phyloP scores from a whole-genome alignment of 2,329 filamentous ascomycete species.

The Biscogniauxia mediterranea region DNA sequence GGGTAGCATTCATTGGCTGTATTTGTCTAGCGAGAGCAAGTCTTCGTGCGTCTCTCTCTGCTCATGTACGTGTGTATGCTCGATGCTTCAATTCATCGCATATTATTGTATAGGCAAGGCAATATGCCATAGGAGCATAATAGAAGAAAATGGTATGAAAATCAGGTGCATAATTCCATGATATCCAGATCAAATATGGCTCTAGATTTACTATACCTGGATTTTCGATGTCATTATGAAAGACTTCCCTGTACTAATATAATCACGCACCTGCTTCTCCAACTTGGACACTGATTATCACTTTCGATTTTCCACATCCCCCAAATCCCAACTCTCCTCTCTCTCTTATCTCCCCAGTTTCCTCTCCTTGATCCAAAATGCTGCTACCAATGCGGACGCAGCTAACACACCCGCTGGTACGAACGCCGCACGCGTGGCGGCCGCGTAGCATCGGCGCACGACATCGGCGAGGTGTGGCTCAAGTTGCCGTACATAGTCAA shows the following conservation, averaged over 20 bases:
- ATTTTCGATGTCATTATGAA: no score
- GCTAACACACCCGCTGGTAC: constrained; percentile 38
- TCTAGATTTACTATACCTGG: no score
- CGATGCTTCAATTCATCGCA: background rate
- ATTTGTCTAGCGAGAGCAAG: background rate
- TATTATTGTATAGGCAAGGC: background rate
- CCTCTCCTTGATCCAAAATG: constrained; percentile 57
- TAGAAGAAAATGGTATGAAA: background rate
- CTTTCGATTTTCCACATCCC: background rate
- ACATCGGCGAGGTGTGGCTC: constrained; percentile 57
- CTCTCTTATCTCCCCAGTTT: constrained; percentile 40
- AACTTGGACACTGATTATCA: background rate
- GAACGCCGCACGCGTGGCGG: constrained; percentile 41
- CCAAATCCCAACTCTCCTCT: background rate
- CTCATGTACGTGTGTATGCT: background rate
- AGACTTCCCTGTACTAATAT: no score
- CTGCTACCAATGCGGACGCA: constrained; percentile 37
- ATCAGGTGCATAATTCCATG: background rate
- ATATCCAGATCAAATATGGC: background rate
- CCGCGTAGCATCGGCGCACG: constrained; percentile 66
- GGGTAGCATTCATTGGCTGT: background rate
- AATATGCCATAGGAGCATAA: background rate
- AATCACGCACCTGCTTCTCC: no score
- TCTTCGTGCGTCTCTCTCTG: background rate
- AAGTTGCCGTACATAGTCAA: constrained; percentile 66